These are phyloP conservation scores for Mucor lusitanicus DNA, from an alignment of 371 early-diverging fungal genomes.

Conservation along the genomic window DNA sequence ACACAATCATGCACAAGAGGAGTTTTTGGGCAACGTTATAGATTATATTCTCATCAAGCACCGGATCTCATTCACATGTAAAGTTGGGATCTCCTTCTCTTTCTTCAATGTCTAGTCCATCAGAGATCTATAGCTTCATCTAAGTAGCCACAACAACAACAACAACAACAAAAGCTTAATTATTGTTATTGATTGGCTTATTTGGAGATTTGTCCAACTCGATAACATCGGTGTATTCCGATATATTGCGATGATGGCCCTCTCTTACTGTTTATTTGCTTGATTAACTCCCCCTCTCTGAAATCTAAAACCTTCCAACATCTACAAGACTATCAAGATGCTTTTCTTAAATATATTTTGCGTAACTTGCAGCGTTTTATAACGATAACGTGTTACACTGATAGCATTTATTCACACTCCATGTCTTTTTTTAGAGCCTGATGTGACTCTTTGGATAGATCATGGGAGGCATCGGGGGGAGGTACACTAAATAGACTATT, in stretches of 20 bases:
- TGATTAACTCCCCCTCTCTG: not conserved
- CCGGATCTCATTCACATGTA: not conserved
- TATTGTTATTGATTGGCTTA: not conserved
- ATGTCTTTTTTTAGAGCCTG: not conserved
- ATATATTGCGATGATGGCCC: not conserved
- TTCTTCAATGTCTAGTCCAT: not conserved
- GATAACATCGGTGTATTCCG: not conserved
- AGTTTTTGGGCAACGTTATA: too few species aligned
- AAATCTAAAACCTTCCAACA: not conserved
- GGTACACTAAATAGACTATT: not conserved
- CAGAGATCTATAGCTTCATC: not conserved
- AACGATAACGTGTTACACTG: not conserved
- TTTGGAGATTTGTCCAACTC: not conserved
- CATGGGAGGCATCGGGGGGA: not conserved
- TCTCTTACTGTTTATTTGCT: not conserved
- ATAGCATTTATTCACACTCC: not conserved
- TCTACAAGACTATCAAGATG: not conserved
- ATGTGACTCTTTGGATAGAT: constrained; percentile 1
- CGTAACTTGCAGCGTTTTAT: not conserved
- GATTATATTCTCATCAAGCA: not conserved
- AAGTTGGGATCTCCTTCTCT: not conserved
- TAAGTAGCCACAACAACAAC: not conserved
- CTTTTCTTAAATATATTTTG: not conserved
- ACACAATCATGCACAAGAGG: not conserved
- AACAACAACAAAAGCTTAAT: not conserved